phyloP scores from a whole-genome alignment of 75 land plant species.

The Picea glauca region DNA sequence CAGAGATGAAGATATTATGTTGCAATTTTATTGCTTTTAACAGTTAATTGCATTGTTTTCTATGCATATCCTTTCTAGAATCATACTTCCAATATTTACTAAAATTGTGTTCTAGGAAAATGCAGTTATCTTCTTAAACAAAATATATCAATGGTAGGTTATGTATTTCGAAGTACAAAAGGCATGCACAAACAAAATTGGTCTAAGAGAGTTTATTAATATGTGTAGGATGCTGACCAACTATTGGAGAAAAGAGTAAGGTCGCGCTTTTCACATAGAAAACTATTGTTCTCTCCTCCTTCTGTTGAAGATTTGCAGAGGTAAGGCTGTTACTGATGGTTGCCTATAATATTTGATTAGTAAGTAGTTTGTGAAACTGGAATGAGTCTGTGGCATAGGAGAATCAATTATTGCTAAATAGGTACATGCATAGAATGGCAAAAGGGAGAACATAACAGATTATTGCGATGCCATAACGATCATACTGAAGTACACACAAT shows the following conservation, averaged over 20 bases:
- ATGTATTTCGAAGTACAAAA: neutral
- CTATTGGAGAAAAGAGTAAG: slow-evolving; percentile 95
- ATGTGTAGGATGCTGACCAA: slow-evolving; percentile 94
- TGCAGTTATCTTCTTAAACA: neutral
- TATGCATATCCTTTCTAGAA: neutral
- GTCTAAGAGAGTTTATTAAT: neutral
- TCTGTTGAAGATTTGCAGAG: slow-evolving; percentile 48
- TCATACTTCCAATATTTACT: neutral
- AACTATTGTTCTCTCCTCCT: slow-evolving; percentile 86
- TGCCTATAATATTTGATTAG: neutral
- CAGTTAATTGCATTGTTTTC: neutral
- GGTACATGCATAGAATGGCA: too few species aligned
- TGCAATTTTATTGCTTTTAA: neutral
- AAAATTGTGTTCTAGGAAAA: neutral
- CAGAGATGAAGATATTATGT: neutral
- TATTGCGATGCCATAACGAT: too few species aligned
- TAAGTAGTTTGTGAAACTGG: neutral
- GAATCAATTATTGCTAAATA: too few species aligned
- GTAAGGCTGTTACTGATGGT: slow-evolving; percentile 23
- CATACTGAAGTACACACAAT: too few species aligned
- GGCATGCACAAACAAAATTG: neutral
- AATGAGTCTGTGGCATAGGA: too few species aligned
- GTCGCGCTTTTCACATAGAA: slow-evolving; percentile 95
- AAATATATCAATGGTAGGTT: neutral
- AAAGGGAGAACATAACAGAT: too few species aligned